Evolutionary conservation across 768 basidiomycete genomes (phyloP).

Genomic region (Hypholoma sublateritium): DNA sequence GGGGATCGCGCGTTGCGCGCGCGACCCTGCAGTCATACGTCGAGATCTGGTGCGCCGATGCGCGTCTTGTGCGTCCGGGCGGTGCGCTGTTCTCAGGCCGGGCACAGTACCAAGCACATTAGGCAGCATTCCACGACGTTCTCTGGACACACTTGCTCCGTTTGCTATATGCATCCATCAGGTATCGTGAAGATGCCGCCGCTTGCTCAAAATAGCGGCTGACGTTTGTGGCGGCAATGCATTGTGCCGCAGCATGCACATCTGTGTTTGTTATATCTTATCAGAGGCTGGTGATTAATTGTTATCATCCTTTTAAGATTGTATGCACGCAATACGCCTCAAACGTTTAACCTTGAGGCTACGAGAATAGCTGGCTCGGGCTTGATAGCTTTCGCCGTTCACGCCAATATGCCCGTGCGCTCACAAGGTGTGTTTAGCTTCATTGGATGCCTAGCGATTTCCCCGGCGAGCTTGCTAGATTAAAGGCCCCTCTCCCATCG

Average conservation of each 20-base stretch:
- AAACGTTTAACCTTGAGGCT: conserved; percentile 1
- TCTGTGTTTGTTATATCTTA: background rate
- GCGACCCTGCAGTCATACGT: background rate
- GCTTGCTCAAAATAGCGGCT: conserved; percentile 4
- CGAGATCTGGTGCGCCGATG: background rate
- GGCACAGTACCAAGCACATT: background rate
- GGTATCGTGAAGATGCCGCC: background rate
- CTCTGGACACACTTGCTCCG: background rate
- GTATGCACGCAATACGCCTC: background rate
- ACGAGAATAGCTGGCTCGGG: background rate
- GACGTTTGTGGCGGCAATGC: background rate
- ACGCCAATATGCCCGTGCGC: background rate
- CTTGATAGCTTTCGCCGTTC: background rate
- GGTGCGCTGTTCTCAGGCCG: conserved; percentile 4
- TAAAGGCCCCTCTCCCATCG: no score
- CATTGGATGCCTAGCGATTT: background rate
- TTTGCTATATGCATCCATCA: background rate
- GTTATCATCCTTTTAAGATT: background rate
- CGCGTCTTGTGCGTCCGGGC: background rate
- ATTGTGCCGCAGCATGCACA: background rate
- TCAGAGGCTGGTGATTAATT: background rate
- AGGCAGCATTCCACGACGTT: background rate
- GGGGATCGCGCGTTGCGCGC: background rate
- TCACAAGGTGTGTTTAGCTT: background rate
- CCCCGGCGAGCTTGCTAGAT: background rate